Evolutionary conservation across 2,329 filamentous ascomycete genomes (phyloP).

Genomic region (Xenoacremonium recifei): DNA sequence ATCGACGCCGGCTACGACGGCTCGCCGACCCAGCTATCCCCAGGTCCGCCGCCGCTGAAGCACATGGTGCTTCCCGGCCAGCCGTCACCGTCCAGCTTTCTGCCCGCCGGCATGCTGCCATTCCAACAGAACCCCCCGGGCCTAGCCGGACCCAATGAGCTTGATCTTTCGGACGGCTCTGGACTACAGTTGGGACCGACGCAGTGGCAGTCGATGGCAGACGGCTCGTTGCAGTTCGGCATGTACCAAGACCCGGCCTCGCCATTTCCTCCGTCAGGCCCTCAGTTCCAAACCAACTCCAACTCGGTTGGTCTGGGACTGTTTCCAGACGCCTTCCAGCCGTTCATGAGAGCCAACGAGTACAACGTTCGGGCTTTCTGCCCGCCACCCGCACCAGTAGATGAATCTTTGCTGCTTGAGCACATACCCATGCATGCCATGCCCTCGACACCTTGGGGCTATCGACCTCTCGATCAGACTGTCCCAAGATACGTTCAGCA

Average conservation of each 20-base stretch:
- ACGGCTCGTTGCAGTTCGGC: slow-evolving; percentile 11
- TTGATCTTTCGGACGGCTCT: slow-evolving; percentile 12
- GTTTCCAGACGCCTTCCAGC: slow-evolving; percentile 27
- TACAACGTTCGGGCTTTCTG: slow-evolving; percentile 39
- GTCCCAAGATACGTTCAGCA: slow-evolving; percentile 13
- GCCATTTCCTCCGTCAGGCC: slow-evolving; percentile 8
- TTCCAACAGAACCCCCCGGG: slow-evolving; percentile 10
- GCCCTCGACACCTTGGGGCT: slow-evolving; percentile 10
- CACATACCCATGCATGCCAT: slow-evolving; percentile 26
- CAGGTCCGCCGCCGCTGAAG: slow-evolving; percentile 75
- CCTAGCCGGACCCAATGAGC: slow-evolving; percentile 9
- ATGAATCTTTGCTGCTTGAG: slow-evolving; percentile 30
- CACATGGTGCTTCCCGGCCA: slow-evolving; percentile 72
- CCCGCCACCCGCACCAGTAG: slow-evolving; percentile 32
- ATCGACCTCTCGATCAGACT: slow-evolving; percentile 1
- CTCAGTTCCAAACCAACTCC: slow-evolving; percentile 12
- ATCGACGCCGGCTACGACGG: slow-evolving; percentile 90
- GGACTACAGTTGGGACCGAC: slow-evolving; percentile 8
- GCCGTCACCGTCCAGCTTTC: slow-evolving; percentile 14
- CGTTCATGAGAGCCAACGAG: slow-evolving; percentile 34
- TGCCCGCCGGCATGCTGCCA: slow-evolving; percentile 12
- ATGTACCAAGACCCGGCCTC: slow-evolving; percentile 13
- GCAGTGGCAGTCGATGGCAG: slow-evolving; percentile 15
- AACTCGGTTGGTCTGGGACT: slow-evolving; percentile 15
- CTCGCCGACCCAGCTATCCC: slow-evolving; percentile 68